These are phyloP conservation scores for Paecilomyces sp. DNA, from an alignment of 2,329 filamentous ascomycete species.

Conservation along the genomic window DNA sequence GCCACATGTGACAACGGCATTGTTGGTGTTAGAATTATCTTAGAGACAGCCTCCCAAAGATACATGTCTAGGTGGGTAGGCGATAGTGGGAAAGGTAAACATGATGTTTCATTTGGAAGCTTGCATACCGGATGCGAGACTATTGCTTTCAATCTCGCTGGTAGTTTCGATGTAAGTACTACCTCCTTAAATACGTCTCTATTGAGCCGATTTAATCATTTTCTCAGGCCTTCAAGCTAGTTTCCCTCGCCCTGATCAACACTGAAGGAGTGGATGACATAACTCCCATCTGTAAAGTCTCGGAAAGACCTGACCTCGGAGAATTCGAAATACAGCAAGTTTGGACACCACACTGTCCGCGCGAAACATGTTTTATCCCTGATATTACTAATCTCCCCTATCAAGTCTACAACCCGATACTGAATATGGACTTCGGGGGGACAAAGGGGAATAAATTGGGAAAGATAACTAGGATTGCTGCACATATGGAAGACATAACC, in stretches of 20 bases:
- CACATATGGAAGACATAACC: not conserved
- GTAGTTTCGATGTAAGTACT: not conserved
- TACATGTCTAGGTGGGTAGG: too few species aligned
- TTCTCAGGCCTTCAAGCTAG: not conserved
- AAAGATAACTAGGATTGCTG: not conserved
- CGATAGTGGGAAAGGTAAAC: too few species aligned
- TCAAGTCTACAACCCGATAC: slow-evolving; percentile 1
- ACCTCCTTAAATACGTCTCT: not conserved
- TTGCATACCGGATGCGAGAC: not conserved
- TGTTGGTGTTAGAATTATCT: too few species aligned
- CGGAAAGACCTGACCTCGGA: not conserved
- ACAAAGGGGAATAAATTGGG: not conserved
- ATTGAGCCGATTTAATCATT: not conserved
- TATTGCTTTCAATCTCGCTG: not conserved
- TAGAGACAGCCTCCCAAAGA: too few species aligned
- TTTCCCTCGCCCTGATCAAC: not conserved
- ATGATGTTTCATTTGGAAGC: too few species aligned
- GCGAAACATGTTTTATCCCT: not conserved
- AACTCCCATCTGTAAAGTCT: not conserved
- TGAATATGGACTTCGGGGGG: slow-evolving; percentile 2
- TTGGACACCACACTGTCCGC: not conserved
- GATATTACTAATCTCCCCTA: not conserved
- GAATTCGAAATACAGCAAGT: not conserved
- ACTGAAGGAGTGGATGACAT: not conserved
- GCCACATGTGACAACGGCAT: too few species aligned